Percentiles rank a stretch among this genome's conserved stretches.
Evolutionary conservation across 768 basidiomycete species (phyloP).

Genomic region (Lactifluus piperatus): DNA sequence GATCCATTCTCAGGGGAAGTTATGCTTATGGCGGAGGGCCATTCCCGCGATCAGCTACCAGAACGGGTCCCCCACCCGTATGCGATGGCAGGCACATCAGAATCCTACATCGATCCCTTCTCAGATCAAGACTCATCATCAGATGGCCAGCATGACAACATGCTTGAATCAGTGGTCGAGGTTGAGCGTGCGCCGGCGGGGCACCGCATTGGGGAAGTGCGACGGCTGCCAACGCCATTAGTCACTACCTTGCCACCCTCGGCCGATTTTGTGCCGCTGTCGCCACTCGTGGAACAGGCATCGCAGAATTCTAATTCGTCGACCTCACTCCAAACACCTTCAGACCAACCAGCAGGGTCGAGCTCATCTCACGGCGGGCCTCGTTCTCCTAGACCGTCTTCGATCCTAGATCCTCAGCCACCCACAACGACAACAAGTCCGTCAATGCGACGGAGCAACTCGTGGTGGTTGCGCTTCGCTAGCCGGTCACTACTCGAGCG

Average conservation of each 20-base stretch:
- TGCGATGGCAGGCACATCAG: background rate
- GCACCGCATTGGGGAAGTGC: background rate
- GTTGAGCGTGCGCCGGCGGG: constrained; percentile 4
- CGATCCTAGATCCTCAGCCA: constrained; percentile 35
- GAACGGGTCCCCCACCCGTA: background rate
- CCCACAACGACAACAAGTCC: constrained; percentile 31
- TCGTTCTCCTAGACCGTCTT: constrained; percentile 30
- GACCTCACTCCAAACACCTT: constrained; percentile 7
- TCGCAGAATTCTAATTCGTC: constrained; percentile 22
- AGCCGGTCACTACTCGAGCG: constrained; percentile 58
- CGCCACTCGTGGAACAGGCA: constrained; percentile 30
- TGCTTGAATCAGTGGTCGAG: constrained; percentile 18
- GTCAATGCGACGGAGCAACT: constrained; percentile 55
- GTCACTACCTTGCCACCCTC: constrained; percentile 21
- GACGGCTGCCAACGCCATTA: background rate
- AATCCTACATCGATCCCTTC: constrained; percentile 42
- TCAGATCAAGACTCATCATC: constrained; percentile 21
- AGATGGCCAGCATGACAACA: constrained; percentile 1
- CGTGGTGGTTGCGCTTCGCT: constrained; percentile 73
- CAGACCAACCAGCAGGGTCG: constrained; percentile 17
- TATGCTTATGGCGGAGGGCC: constrained; percentile 25
- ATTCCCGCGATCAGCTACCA: constrained; percentile 7
- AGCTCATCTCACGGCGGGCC: constrained; percentile 4
- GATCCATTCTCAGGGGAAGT: constrained; percentile 44
- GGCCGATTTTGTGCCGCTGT: constrained; percentile 28